A percentile compares a stretch with the other conserved stretches of the same genome.
These are phyloP conservation scores for Hyaloscypha hepaticicola DNA, from an alignment of 495 filamentous ascomycete species.

Conservation along the genomic window DNA sequence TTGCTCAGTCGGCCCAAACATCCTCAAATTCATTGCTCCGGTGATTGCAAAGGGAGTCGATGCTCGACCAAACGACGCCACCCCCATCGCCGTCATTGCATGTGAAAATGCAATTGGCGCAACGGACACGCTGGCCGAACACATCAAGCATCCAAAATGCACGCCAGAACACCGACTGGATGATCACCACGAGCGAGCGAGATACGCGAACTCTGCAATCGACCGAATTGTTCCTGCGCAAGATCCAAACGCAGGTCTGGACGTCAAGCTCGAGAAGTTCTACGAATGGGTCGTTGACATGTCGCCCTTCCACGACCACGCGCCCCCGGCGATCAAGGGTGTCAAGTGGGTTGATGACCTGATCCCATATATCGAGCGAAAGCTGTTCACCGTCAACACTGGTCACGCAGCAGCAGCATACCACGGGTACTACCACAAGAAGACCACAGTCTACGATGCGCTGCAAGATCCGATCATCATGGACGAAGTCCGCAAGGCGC, in stretches of 20 bases:
- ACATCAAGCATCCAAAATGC: conserved; percentile 72
- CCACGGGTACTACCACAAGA: conserved; percentile 80
- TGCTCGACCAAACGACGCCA: conserved; percentile 59
- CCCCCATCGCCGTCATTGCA: conserved; percentile 86
- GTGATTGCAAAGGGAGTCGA: conserved; percentile 90
- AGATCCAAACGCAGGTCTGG: conserved; percentile 71
- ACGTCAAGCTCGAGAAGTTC: conserved; percentile 96
- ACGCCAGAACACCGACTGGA: conserved; percentile 58
- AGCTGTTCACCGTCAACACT: conserved; percentile 99
- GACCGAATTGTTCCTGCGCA: conserved; percentile 95
- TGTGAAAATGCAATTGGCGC: conserved; percentile 97
- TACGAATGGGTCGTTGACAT: conserved; percentile 96
- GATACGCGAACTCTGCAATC: conserved; percentile 95
- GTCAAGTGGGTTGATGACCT: conserved; percentile 92
- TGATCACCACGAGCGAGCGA: conserved; percentile 62
- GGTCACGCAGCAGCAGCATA: conserved; percentile 97
- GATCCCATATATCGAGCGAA: conserved; percentile 95
- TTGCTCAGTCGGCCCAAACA: conserved; percentile 92
- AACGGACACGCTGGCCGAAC: conserved; percentile 76
- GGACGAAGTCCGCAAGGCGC: conserved; percentile 67
- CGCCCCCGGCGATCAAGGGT: conserved; percentile 67
- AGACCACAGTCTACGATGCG: conserved; percentile 83
- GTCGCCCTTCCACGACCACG: conserved; percentile 67
- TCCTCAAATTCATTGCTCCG: conserved; percentile 93
- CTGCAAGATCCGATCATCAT: conserved; percentile 66